These are phyloP conservation scores for Xerocomus spinulosus DNA, from an alignment of 768 basidiomycete genomes.

Conservation along the genomic window DNA sequence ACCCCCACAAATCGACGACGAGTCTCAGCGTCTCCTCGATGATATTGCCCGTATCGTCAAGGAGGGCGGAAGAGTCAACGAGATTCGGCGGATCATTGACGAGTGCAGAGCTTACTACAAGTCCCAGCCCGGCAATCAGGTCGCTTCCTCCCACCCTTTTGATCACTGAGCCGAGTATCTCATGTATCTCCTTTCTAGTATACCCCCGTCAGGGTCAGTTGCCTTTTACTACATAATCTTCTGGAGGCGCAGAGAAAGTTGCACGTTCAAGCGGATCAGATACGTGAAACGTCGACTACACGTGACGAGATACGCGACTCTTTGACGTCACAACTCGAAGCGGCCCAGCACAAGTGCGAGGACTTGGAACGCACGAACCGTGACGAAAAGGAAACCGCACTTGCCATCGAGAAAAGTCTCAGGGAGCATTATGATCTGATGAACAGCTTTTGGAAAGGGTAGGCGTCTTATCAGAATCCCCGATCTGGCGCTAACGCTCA, in stretches of 20 bases:
- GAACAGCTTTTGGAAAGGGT: constrained; percentile 39
- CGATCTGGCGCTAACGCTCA: constrained; percentile 17
- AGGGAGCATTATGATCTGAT: constrained; percentile 48
- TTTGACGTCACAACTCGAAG: constrained; percentile 33
- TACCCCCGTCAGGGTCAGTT: constrained; percentile 46
- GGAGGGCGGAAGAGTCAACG: constrained; percentile 49
- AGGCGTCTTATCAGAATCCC: constrained; percentile 14
- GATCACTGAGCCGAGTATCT: constrained; percentile 10
- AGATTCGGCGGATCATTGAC: constrained; percentile 47
- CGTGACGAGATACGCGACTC: constrained; percentile 31
- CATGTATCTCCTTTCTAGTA: constrained; percentile 34
- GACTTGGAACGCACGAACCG: constrained; percentile 38
- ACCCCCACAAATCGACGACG: constrained; percentile 32
- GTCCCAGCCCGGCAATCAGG: constrained; percentile 43
- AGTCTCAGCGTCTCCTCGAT: constrained; percentile 50
- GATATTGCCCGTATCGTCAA: constrained; percentile 51
- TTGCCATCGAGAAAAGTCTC: constrained; percentile 49
- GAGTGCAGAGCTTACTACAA: constrained; percentile 48
- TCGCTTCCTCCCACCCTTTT: constrained; percentile 22
- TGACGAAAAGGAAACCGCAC: constrained; percentile 49
- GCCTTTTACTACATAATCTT: constrained; percentile 47
- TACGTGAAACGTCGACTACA: constrained; percentile 29
- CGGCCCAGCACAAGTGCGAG: constrained; percentile 37
- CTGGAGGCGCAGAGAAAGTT: constrained; percentile 44
- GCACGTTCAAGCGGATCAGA: constrained; percentile 32